These are phyloP conservation scores for Tulasnella sp. DNA, from an alignment of 768 basidiomycete genomes.

Conservation along the genomic window DNA sequence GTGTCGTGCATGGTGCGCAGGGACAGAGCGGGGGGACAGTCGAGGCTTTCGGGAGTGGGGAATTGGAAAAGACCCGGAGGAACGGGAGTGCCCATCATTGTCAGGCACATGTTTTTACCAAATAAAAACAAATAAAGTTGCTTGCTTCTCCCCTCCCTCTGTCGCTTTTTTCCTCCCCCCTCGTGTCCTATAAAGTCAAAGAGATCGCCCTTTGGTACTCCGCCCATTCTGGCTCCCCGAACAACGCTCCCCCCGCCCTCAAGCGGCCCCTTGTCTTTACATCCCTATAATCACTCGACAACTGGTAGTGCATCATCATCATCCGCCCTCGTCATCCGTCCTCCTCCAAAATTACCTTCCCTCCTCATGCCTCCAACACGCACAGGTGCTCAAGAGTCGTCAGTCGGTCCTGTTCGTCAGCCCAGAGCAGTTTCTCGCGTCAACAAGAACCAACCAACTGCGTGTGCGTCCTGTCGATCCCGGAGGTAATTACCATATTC, in stretches of 20 bases:
- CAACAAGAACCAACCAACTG: conserved; percentile 76
- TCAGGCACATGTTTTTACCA: background rate
- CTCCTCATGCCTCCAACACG: conserved; percentile 15
- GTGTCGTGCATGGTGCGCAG: background rate
- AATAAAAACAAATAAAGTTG: background rate
- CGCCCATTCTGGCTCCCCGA: background rate
- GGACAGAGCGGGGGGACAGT: background rate
- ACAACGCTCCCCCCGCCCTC: background rate
- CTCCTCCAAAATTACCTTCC: background rate
- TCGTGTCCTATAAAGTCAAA: background rate
- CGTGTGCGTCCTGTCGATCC: conserved; percentile 88
- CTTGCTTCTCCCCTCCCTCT: background rate
- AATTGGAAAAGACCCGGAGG: background rate
- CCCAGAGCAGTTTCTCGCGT: conserved; percentile 48
- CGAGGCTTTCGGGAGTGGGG: background rate
- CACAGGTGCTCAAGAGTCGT: conserved; percentile 10
- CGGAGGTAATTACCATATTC: conserved; percentile 41
- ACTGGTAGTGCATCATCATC: background rate
- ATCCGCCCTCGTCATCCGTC: background rate
- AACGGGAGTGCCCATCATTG: background rate
- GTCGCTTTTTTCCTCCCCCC: background rate
- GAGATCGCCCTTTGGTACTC: background rate
- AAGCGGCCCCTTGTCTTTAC: background rate
- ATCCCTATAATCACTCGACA: no score
- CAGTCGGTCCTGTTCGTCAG: background rate